Percentiles rank a stretch among this genome's conserved stretches.
Evolutionary conservation across 1,139 yeast genomes (phyloP).

Genomic region (Saccharomyces hybrid): DNA sequence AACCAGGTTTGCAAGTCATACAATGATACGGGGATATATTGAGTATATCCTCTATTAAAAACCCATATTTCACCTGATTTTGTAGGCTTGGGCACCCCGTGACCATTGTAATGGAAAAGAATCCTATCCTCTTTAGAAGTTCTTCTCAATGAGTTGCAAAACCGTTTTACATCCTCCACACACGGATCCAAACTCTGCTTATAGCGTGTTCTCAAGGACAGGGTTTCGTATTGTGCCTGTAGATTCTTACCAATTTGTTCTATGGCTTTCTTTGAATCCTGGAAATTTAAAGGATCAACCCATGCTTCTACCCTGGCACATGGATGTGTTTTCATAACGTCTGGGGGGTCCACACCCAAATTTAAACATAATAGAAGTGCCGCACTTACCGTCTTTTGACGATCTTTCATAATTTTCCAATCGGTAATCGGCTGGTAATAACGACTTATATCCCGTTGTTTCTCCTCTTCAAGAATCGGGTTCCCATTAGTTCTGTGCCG

Average conservation of each 20-base stretch:
- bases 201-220: slow-evolving; percentile 80
- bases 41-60: slow-evolving; percentile 92
- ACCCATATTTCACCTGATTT: slow-evolving; percentile 99
- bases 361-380: slow-evolving; percentile 86
- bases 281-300: slow-evolving; percentile 80
- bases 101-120: slow-evolving; percentile 93
- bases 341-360: slow-evolving; percentile 97
- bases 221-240: slow-evolving; percentile 82
- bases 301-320: slow-evolving; percentile 91
- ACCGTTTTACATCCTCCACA: slow-evolving; percentile 89
- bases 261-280: slow-evolving; percentile 85
- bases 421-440: slow-evolving; percentile 69
- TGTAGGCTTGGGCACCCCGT: slow-evolving; percentile 98
- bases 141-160: slow-evolving; percentile 80
- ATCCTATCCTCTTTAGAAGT: slow-evolving; percentile 89
- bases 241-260: slow-evolving; percentile 85
- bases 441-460: slow-evolving; percentile 38
- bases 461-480: slow-evolving; percentile 56
- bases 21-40: slow-evolving; percentile 89
- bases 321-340: slow-evolving; percentile 86
- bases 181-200: slow-evolving; percentile 91
- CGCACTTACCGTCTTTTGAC: slow-evolving; percentile 92
- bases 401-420: slow-evolving; percentile 86
- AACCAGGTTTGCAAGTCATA: slow-evolving; percentile 94
- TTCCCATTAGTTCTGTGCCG: slow-evolving; percentile 87